Evolutionary conservation across 1,284 basidiomycete genomes (phyloP).

Genomic region (Ganoderma meredithae): DNA sequence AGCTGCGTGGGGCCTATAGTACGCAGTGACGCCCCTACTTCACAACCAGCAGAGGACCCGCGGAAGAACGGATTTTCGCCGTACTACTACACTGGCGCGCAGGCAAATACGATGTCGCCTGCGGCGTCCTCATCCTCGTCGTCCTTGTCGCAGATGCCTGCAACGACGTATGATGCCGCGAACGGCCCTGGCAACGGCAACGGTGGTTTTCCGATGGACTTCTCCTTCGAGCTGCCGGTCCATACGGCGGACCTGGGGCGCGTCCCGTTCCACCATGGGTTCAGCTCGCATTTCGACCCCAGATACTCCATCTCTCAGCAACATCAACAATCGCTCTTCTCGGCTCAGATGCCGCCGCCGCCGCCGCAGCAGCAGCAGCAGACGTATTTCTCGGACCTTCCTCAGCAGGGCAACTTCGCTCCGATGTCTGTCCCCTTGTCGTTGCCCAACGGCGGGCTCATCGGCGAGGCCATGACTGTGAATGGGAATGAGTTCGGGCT

Average conservation of each 20-base stretch:
- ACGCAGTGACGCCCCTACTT: background rate
- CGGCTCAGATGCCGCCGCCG: background rate
- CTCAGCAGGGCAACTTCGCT: background rate
- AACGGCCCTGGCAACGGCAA: background rate
- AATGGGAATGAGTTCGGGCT: background rate
- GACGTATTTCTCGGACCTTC: background rate
- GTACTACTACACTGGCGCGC: background rate
- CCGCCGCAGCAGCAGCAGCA: background rate
- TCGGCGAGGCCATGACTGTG: background rate
- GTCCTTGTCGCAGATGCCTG: background rate
- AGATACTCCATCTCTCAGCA: background rate
- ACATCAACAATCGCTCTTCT: background rate
- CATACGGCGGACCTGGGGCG: slow-evolving; percentile 28
- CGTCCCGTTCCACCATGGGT: slow-evolving; percentile 26
- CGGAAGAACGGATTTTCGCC: background rate
- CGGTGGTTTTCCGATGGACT: slow-evolving; percentile 2
- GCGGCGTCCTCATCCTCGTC: background rate
- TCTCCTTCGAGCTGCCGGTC: slow-evolving; percentile 24
- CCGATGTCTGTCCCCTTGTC: background rate
- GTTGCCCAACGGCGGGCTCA: background rate
- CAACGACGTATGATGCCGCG: background rate
- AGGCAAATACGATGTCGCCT: background rate
- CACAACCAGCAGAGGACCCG: background rate
- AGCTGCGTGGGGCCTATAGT: background rate
- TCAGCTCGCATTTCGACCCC: slow-evolving; percentile 15